Evolutionary conservation across 164 flowering plant genomes (phyloP).

Genomic region (Nymphaea colorata): DNA sequence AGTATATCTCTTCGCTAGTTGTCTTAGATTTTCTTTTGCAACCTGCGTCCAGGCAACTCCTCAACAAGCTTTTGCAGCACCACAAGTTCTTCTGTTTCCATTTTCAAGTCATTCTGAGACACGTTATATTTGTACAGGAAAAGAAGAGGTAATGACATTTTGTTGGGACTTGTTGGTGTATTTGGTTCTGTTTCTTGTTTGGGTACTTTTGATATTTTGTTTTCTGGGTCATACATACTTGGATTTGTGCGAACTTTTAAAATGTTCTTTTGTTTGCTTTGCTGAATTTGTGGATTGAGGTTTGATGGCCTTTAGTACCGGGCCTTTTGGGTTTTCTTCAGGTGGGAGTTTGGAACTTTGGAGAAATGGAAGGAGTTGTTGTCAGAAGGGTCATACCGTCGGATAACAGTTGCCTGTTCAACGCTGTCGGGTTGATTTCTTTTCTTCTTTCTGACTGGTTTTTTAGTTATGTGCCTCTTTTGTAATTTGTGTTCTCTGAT

Average conservation of each 20-base stretch:
- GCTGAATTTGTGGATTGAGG: background rate
- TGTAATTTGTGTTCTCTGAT: background rate
- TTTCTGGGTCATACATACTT: background rate
- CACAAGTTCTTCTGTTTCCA: too few species aligned
- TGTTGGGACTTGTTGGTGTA: background rate
- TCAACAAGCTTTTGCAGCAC: too few species aligned
- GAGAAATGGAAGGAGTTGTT: conserved; percentile 63
- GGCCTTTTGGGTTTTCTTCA: background rate
- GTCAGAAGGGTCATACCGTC: conserved; percentile 92
- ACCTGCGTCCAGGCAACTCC: too few species aligned
- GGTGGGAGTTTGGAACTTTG: background rate
- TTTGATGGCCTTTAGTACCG: background rate
- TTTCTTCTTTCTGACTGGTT: background rate
- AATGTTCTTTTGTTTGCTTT: background rate
- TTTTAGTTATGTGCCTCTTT: background rate
- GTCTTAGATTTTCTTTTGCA: too few species aligned
- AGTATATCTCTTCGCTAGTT: too few species aligned
- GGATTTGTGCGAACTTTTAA: background rate
- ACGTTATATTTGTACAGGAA: background rate
- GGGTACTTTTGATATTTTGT: background rate
- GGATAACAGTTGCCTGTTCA: conserved; percentile 96
- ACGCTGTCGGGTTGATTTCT: conserved; percentile 75
- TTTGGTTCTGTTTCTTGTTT: background rate
- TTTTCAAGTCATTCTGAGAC: background rate
- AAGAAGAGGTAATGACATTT: background rate